These are phyloP conservation scores for Candida dajiaensis DNA, from an alignment of 805 yeast genomes.

Conservation along the genomic window DNA sequence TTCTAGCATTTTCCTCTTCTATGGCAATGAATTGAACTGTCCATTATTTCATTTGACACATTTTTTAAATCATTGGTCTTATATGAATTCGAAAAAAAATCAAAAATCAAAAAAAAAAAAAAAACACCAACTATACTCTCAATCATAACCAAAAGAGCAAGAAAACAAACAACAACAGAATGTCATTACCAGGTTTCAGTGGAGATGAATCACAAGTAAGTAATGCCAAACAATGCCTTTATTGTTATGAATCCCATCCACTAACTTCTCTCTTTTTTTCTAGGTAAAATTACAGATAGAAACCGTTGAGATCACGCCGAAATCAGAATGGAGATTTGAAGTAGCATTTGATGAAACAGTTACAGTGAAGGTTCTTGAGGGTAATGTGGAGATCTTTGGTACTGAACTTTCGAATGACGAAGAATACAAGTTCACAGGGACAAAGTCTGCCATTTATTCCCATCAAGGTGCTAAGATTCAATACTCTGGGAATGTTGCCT, in stretches of 20 bases:
- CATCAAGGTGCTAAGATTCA: constrained; percentile 58
- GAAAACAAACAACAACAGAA: not conserved
- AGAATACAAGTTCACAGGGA: constrained; percentile 51
- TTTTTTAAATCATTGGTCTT: too few species aligned
- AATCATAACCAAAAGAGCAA: too few species aligned
- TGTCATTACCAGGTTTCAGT: constrained; percentile 7
- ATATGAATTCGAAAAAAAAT: too few species aligned
- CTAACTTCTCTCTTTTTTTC: not conserved
- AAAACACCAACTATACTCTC: not conserved
- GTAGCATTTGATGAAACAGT: constrained; percentile 47
- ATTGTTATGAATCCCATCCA: not conserved
- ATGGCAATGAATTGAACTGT: too few species aligned
- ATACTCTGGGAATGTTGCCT: constrained; percentile 33
- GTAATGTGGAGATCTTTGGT: constrained; percentile 88
- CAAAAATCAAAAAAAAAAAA: not conserved
- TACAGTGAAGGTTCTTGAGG: constrained; percentile 48
- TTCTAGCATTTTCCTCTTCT: too few species aligned
- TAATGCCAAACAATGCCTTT: not conserved
- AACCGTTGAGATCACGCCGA: constrained; percentile 22
- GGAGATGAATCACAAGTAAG: constrained; percentile 1
- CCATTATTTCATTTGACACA: too few species aligned
- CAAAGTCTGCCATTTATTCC: constrained; percentile 50
- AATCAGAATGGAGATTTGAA: constrained; percentile 74
- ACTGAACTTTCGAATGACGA: constrained; percentile 78
- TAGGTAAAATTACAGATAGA: constrained; percentile 6